phyloP scores from a whole-genome alignment of 805 yeast species.

The Blastobotrys parvus region DNA sequence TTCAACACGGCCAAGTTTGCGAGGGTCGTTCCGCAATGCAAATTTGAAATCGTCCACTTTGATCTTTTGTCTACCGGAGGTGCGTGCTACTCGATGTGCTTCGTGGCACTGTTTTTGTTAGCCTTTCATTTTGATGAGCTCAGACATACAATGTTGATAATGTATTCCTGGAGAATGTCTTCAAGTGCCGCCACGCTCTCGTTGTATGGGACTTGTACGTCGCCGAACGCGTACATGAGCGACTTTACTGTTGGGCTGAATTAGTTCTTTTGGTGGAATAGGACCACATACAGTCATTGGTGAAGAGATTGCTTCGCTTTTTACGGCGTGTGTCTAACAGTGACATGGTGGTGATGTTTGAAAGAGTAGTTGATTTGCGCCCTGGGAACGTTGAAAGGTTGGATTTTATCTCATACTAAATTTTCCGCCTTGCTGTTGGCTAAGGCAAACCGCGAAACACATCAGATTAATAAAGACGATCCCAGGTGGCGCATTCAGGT shows the following conservation, averaged over 20 bases:
- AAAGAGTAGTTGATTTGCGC: background rate
- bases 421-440: too few species aligned
- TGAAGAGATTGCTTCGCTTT: constrained; percentile 25
- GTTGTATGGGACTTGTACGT: constrained; percentile 54
- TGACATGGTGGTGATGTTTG: background rate
- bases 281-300: constrained; percentile 31
- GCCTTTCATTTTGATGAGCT: too few species aligned
- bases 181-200: constrained; percentile 61
- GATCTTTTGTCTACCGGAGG: constrained; percentile 50
- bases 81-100: constrained; percentile 42
- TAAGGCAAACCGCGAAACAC: too few species aligned
- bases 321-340: background rate
- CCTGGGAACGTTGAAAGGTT: background rate
- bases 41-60: constrained; percentile 67
- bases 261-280: background rate
- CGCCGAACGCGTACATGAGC: constrained; percentile 65
- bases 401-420: background rate
- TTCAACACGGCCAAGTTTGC: constrained; percentile 60
- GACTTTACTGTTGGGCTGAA: constrained; percentile 33
- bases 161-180: constrained; percentile 56
- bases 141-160: constrained; percentile 41
- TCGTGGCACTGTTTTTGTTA: constrained; percentile 35
- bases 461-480: too few species aligned
- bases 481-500: too few species aligned
- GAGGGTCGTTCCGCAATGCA: constrained; percentile 56